Evolutionary conservation across 2,329 filamentous ascomycete genomes (phyloP).

Genomic region (Chalara sp.): DNA sequence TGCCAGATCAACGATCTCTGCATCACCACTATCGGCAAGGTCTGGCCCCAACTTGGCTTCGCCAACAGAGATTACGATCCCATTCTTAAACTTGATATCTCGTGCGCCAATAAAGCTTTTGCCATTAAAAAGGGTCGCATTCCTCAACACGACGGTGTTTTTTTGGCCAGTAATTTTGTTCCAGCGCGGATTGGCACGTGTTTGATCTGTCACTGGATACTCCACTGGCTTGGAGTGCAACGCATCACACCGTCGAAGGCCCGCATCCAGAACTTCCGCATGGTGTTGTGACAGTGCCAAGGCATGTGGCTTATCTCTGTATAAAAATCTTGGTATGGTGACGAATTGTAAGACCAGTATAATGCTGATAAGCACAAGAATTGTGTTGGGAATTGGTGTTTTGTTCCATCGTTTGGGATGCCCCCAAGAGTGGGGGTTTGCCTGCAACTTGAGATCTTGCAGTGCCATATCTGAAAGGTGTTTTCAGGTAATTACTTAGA

Average conservation of each 20-base stretch:
- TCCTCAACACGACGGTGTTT: constrained; percentile 30
- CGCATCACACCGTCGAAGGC: constrained; percentile 22
- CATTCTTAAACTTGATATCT: constrained; percentile 33
- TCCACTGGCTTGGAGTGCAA: constrained; percentile 16
- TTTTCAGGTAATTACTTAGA: no score
- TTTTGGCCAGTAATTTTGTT: constrained; percentile 31
- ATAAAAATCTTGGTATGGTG: no score
- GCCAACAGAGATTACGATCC: constrained; percentile 29
- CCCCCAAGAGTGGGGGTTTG: no score
- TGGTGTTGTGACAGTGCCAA: constrained; percentile 15
- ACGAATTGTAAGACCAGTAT: no score
- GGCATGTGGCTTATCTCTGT: background rate
- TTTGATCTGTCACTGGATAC: constrained; percentile 16
- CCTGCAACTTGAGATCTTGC: no score
- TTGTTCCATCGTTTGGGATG: no score
- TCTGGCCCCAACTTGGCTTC: constrained; percentile 5
- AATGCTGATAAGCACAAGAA: no score
- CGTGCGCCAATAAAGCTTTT: constrained; percentile 28
- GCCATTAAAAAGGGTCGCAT: constrained; percentile 38
- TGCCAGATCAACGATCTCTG: constrained; percentile 23
- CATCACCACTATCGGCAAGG: constrained; percentile 14
- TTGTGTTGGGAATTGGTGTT: no score
- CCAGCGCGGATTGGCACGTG: constrained; percentile 34
- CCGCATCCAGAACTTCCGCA: constrained; percentile 14
- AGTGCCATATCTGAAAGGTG: no score